Evolutionary conservation across 116 monocot genomes (phyloP).

Genomic region (Zostera marina): DNA sequence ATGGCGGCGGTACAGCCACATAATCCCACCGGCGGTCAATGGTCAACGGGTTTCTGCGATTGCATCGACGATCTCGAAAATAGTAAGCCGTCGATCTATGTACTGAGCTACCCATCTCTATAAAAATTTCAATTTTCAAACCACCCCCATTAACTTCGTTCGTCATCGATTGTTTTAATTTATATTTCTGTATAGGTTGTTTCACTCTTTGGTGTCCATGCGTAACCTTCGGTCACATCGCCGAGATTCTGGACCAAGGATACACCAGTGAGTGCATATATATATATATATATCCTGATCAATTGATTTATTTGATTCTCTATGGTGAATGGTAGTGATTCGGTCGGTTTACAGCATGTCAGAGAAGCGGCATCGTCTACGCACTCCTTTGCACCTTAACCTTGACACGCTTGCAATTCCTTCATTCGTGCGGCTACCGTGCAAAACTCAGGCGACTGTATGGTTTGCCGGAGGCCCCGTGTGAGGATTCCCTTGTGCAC

Average conservation of each 20-base stretch:
- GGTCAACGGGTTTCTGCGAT: conserved; percentile 64
- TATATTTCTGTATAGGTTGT: too few species aligned
- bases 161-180: conserved; percentile 5
- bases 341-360: conserved; percentile 6
- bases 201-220: conserved; percentile 56
- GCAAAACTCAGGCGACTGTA: conserved; percentile 12
- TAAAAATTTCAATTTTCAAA: background rate
- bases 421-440: conserved; percentile 30
- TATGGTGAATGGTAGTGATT: background rate
- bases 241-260: conserved; percentile 40
- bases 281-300: too few species aligned
- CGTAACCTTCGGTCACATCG: conserved; percentile 53
- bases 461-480: conserved; percentile 12
- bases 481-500: conserved; percentile 25
- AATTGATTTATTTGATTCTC: background rate
- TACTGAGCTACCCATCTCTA: background rate
- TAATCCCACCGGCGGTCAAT: conserved; percentile 3
- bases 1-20: too few species aligned
- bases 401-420: conserved; percentile 6
- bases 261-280: conserved; percentile 10
- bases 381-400: conserved; percentile 1
- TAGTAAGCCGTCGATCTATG: conserved; percentile 15
- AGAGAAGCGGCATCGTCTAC: conserved; percentile 8
- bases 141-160: background rate
- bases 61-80: conserved; percentile 48